A percentile compares a stretch with the other conserved stretches of the same genome.
Evolutionary conservation across 768 basidiomycete species (phyloP).

Genomic region (Chlorophyllum brunneum): DNA sequence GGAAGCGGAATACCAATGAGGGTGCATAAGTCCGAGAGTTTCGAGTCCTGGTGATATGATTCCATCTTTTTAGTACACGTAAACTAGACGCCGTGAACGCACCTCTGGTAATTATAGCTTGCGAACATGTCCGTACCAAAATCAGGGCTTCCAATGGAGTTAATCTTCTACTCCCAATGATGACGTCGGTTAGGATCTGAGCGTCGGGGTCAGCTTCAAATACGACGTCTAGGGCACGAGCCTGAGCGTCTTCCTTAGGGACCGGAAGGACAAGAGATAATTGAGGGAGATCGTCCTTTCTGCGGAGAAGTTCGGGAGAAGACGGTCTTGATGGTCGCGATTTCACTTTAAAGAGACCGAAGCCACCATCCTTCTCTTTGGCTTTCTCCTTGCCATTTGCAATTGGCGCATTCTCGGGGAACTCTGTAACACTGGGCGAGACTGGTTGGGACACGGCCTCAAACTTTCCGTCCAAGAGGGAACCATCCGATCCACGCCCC

Average conservation of each 20-base stretch:
- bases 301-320: constrained; percentile 33
- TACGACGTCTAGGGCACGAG: constrained; percentile 48
- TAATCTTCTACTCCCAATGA: constrained; percentile 55
- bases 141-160: constrained; percentile 59
- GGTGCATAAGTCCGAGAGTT: constrained; percentile 80
- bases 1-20: constrained; percentile 79
- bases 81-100: constrained; percentile 22
- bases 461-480: constrained; percentile 70
- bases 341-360: constrained; percentile 49
- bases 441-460: constrained; percentile 58
- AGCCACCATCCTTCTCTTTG: no score
- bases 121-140: constrained; percentile 66
- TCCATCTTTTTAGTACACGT: constrained; percentile 4
- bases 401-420: constrained; percentile 29
- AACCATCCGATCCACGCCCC: constrained; percentile 34
- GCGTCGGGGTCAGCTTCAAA: constrained; percentile 59
- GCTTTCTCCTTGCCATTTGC: constrained; percentile 33
- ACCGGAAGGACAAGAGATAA: constrained; percentile 61
- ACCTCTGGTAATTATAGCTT: constrained; percentile 64
- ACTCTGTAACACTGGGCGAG: constrained; percentile 36
- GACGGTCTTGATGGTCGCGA: constrained; percentile 38
- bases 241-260: constrained; percentile 42
- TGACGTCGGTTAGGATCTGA: constrained; percentile 44
- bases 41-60: constrained; percentile 55
- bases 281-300: constrained; percentile 41